Evolutionary conservation across 129 eudicot species (phyloP).

Genomic region (Flaveria bidentis): DNA sequence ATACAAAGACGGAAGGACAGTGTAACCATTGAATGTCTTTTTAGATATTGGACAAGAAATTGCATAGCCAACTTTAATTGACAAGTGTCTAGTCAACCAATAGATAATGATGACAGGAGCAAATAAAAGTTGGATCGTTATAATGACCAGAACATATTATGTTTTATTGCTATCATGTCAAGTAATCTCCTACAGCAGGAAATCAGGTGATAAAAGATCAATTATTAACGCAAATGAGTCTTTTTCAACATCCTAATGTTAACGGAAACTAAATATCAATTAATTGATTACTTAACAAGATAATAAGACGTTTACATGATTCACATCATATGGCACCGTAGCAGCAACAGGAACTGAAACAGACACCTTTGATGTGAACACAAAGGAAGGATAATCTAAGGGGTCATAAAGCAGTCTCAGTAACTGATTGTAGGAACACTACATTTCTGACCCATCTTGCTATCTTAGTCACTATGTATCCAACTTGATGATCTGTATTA

Average conservation of each 20-base stretch:
- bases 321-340: constrained; percentile 3
- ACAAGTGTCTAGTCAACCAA: constrained; percentile 4
- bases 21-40: constrained; percentile 1
- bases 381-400: background rate
- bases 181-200: no score
- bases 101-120: background rate
- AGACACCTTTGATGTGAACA: background rate
- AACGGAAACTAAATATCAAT: constrained; percentile 5
- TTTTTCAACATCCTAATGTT: background rate
- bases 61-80: background rate
- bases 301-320: constrained; percentile 1
- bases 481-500: constrained; percentile 3
- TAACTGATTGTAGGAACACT: background rate
- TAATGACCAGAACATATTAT: background rate
- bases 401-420: constrained; percentile 12
- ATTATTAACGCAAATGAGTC: background rate
- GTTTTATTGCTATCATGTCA: no score
- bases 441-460: background rate
- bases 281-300: background rate
- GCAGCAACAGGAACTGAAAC: constrained; percentile 15
- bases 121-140: background rate
- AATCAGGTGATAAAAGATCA: background rate
- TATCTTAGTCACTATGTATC: background rate
- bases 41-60: background rate
- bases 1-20: background rate